phyloP scores from a whole-genome alignment of 345 rosid genomes.

The Linum trigynum region DNA sequence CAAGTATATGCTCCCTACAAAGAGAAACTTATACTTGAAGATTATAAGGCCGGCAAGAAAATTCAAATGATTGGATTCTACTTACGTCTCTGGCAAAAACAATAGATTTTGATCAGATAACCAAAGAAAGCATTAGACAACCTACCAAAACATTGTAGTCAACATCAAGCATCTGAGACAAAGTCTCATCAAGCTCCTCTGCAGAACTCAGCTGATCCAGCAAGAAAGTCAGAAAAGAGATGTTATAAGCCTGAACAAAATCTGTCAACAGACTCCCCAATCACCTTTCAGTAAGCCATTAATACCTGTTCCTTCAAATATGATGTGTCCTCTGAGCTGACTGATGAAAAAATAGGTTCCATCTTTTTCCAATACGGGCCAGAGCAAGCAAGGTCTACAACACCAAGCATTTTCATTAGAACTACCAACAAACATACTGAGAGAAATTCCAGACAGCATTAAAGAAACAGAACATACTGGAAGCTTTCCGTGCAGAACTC shows the following conservation, averaged over 20 bases:
- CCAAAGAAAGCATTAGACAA: conserved; percentile 3
- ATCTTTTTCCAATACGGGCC: conserved; percentile 84
- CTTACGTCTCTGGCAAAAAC: too few relatives aligned
- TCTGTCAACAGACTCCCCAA: conserved; percentile 4
- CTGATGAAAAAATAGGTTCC: conserved; percentile 58
- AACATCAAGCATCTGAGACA: conserved; percentile 47
- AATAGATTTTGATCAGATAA: background rate
- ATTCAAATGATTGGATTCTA: too few relatives aligned
- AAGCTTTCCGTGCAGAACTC: conserved; percentile 57
- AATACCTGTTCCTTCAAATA: conserved; percentile 75
- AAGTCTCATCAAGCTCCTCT: conserved; percentile 61
- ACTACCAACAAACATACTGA: conserved; percentile 4
- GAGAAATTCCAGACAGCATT: background rate
- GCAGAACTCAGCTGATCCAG: conserved; percentile 51
- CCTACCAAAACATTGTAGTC: conserved; percentile 47
- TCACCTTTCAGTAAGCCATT: conserved; percentile 8
- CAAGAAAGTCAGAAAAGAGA: conserved; percentile 13
- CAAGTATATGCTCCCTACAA: too few relatives aligned
- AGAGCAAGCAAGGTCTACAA: conserved; percentile 57
- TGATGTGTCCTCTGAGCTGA: conserved; percentile 52
- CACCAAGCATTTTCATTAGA: conserved; percentile 15
- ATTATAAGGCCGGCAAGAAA: too few relatives aligned
- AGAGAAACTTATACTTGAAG: too few relatives aligned
- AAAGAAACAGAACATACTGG: conserved; percentile 36
- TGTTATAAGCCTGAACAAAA: conserved; percentile 7